Conservation (phyloP, 2,329 filamentous ascomycete species). For the Claviceps quebecensis region DNA sequence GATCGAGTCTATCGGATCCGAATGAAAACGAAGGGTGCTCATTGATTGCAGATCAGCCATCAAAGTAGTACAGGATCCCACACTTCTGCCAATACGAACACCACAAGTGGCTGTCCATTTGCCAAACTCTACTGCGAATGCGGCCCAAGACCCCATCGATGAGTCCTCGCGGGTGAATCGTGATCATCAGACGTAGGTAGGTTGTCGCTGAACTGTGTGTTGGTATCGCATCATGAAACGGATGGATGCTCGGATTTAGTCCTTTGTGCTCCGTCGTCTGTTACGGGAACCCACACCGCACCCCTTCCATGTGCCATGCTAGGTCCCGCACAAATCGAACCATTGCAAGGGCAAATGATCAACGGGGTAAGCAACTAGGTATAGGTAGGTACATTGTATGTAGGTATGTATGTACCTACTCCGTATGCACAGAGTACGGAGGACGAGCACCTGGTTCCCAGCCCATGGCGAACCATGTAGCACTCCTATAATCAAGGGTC, state of each 20-base stretch:
- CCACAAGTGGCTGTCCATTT: slow-evolving; percentile 1
- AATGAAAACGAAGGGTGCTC: not conserved
- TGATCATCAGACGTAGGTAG: not conserved
- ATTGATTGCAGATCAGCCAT: not conserved
- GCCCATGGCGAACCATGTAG: too few relatives aligned
- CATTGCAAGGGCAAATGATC: not conserved
- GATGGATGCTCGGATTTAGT: not conserved
- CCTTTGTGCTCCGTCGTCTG: not conserved
- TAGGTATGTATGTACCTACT: too few relatives aligned
- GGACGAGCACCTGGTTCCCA: too few relatives aligned
- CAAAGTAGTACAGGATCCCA: not conserved
- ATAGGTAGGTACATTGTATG: too few relatives aligned
- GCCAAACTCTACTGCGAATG: not conserved
- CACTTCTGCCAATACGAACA: not conserved
- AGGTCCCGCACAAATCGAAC: not conserved
- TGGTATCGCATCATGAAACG: not conserved
- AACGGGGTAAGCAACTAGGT: not conserved
- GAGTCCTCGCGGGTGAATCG: not conserved
- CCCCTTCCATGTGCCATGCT: not conserved
- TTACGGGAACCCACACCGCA: not conserved
- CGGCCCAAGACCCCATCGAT: not conserved
- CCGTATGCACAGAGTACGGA: too few relatives aligned
- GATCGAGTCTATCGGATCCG: not conserved
- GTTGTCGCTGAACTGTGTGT: not conserved
- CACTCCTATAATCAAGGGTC: too few relatives aligned